Evolutionary conservation across 805 yeast genomes (phyloP), one percentile per base, ranked within the genome.

Genomic region (Ogataea philodendri): DNA sequence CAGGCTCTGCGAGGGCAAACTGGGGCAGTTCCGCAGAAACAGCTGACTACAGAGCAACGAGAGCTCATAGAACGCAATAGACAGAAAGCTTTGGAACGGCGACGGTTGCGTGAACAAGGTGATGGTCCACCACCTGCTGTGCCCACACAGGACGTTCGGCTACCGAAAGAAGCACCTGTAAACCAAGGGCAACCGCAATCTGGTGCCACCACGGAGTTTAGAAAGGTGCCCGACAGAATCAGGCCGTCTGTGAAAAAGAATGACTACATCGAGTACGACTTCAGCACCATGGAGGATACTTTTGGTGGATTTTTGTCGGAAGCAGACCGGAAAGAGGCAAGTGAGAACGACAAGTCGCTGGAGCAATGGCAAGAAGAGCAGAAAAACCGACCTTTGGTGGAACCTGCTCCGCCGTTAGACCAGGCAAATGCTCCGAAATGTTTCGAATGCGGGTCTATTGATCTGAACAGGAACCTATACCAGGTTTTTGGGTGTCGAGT

Each of bases 241-340:
- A 46, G 62, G 14, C 80, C 79, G 1, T 64, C 72, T 13, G 73
- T 83, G 17, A 67, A 70, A 39, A 75, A 71, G 33, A 66, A 71
- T 21, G 88, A 83, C 48, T 84, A 83, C 54, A 84, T 84, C 19
- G 93, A 84, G 42, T 85, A 79, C 58, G 97, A 93, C 60, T 75
- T 93, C 48, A 75, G 97, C 3, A 83, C 87, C n/a, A 84, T 94
- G 87, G 75, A 76, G 44, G 96, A 93, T 50, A 67, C 83, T 1
- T 72, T 74, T 51, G 97, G 97, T 49, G 99, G 99, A 15, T 89
- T 80, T 55, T 66, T 89, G 45, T 54, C 63, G 1, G 74, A 69
- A 9, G 70, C 64, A 6, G 31, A 41, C 8, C 31, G 37, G 9
- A 19, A 26, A 4, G 42, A 33, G n/a, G 47, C 40, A 57, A 53